phyloP scores from a whole-genome alignment of 208 protist species.

The Porcisia hertigi region DNA sequence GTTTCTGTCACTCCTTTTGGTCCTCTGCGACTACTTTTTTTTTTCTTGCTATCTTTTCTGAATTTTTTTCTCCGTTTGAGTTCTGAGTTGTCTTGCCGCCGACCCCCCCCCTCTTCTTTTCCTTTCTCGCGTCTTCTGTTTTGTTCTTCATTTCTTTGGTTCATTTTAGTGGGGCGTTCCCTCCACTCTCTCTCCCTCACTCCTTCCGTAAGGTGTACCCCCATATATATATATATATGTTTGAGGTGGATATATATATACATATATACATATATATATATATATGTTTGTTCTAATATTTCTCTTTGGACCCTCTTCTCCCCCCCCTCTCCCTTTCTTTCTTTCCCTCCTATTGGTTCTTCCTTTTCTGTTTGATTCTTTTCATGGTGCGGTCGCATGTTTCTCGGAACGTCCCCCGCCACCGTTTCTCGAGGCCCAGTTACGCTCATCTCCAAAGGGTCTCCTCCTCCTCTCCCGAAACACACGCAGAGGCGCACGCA shows the following conservation, averaged over 20 bases:
- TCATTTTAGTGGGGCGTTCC: no score
- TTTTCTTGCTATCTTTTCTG: background rate
- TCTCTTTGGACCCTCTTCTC: background rate
- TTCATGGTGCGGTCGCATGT: background rate
- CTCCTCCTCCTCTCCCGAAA: background rate
- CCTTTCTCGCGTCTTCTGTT: background rate
- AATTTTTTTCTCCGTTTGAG: background rate
- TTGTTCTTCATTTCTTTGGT: background rate
- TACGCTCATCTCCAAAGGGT: background rate
- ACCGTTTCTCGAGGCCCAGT: background rate
- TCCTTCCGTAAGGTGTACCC: no score
- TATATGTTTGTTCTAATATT: constrained; percentile 8
- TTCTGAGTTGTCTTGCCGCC: background rate
- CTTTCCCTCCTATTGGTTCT: background rate
- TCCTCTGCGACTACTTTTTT: background rate
- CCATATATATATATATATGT: no score
- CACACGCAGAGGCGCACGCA: background rate
- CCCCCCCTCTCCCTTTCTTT: constrained; percentile 11
- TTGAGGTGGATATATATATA: no score
- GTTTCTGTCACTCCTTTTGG: background rate
- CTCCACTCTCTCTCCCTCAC: no score
- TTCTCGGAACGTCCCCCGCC: background rate
- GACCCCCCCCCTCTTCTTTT: background rate
- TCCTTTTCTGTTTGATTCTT: background rate
- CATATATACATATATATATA: background rate